Conservation (phyloP, 805 yeast species). For the Metschnikowia cubensis region DNA sequence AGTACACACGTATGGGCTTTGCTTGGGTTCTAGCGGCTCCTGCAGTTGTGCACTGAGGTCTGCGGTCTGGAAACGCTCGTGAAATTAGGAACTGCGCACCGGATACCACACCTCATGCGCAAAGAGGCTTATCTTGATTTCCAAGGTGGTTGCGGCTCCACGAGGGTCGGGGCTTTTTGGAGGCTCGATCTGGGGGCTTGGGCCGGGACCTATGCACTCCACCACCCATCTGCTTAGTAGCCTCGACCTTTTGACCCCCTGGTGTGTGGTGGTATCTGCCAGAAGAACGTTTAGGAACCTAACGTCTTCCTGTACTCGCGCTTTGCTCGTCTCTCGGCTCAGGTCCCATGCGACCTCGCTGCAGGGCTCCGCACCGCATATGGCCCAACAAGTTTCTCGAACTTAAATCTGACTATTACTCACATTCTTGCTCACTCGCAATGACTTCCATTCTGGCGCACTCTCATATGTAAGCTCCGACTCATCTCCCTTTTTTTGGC, state of each 20-base stretch:
- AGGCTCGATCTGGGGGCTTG: too few relatives aligned
- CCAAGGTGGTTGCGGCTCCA: background rate
- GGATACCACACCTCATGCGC: background rate
- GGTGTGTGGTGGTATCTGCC: background rate
- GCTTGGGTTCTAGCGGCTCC: background rate
- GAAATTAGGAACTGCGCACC: background rate
- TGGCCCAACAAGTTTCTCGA: too few relatives aligned
- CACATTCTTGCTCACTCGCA: too few relatives aligned
- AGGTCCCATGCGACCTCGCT: background rate
- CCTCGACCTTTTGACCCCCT: background rate
- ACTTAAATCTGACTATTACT: too few relatives aligned
- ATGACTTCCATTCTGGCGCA: too few relatives aligned
- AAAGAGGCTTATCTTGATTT: background rate
- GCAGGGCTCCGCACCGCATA: background rate
- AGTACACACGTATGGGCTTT: background rate
- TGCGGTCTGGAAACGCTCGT: background rate
- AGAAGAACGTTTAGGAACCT: background rate
- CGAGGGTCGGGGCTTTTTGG: background rate
- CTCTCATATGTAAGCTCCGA: too few relatives aligned
- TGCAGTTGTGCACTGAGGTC: background rate
- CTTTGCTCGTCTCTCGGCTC: background rate
- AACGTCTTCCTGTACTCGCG: slow-evolving; percentile 1
- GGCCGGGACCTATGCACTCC: background rate
- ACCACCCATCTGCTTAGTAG: background rate
- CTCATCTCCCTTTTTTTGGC: background rate